Conservation (phyloP, 768 basidiomycete species). For the Flagelloscypha sp. region DNA sequence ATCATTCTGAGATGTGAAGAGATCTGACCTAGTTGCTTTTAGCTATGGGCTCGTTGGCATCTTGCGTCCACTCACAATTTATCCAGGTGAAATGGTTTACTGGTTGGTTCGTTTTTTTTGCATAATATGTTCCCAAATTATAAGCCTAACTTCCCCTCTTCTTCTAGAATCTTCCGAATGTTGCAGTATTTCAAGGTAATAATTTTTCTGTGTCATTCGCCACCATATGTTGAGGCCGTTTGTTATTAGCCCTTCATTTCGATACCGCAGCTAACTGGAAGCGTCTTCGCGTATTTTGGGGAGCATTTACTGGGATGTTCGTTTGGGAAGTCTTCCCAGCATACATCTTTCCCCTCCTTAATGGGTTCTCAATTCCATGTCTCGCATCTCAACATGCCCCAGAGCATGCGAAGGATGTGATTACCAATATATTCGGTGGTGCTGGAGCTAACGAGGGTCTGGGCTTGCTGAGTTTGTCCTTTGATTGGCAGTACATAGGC, state of each 20-base stretch:
- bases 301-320: conserved; percentile 43
- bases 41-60: conserved; percentile 56
- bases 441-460: conserved; percentile 60
- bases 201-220: background rate
- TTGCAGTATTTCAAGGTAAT: conserved; percentile 52
- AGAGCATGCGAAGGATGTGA: conserved; percentile 33
- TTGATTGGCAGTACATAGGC: conserved; percentile 64
- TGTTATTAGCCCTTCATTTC: conserved; percentile 37
- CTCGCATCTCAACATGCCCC: conserved; percentile 44
- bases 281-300: conserved; percentile 46
- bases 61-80: conserved; percentile 48
- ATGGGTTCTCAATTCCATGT: conserved; percentile 54
- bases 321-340: conserved; percentile 44
- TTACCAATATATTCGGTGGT: conserved; percentile 64
- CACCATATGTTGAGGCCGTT: conserved; percentile 1
- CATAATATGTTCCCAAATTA: background rate
- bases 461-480: conserved; percentile 50
- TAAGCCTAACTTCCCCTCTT: background rate
- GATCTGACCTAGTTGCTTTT: conserved; percentile 1
- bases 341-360: conserved; percentile 57
- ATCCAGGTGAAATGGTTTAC: conserved; percentile 59
- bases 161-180: conserved; percentile 43
- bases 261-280: conserved; percentile 34
- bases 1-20: background rate
- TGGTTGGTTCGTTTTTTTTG: conserved; percentile 33